phyloP scores from a whole-genome alignment of 2,329 filamentous ascomycete genomes.

The Ophidiomyces ophidiicola region DNA sequence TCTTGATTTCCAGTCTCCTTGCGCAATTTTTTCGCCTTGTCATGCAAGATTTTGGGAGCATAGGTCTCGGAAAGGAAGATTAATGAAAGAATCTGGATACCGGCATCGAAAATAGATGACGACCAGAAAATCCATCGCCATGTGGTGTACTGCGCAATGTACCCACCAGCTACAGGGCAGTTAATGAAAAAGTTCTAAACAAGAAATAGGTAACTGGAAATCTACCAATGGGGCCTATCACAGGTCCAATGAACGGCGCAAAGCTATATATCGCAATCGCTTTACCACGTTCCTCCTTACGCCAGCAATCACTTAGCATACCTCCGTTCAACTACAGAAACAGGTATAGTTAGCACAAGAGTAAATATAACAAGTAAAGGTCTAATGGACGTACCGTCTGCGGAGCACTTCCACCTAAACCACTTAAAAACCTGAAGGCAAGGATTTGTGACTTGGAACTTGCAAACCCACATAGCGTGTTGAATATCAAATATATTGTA shows the following conservation, averaged over 20 bases:
- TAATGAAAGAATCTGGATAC: constrained; percentile 50
- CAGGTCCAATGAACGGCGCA: constrained; percentile 52
- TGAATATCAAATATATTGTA: constrained; percentile 46
- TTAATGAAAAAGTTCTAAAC: neutral
- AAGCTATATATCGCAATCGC: constrained; percentile 53
- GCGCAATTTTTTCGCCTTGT: constrained; percentile 42
- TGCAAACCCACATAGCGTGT: constrained; percentile 47
- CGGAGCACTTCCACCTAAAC: constrained; percentile 47
- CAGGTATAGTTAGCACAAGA: constrained; percentile 7
- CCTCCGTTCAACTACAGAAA: constrained; percentile 35
- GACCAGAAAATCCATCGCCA: constrained; percentile 67
- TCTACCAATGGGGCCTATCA: constrained; percentile 47
- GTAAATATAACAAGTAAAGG: neutral
- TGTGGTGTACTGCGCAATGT: constrained; percentile 49
- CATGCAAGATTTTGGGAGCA: constrained; percentile 48
- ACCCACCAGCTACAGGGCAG: constrained; percentile 41
- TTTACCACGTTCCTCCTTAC: constrained; percentile 49
- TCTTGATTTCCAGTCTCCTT: constrained; percentile 23
- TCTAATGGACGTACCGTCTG: constrained; percentile 39
- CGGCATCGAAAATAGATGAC: constrained; percentile 49
- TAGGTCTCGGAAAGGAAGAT: constrained; percentile 56
- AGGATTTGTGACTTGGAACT: constrained; percentile 44
- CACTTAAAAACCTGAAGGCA: constrained; percentile 46
- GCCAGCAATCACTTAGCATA: constrained; percentile 46
- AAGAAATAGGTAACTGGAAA: neutral